Conservation (phyloP, 2,329 filamentous ascomycete species). For the Ceratocystis colombiana region DNA sequence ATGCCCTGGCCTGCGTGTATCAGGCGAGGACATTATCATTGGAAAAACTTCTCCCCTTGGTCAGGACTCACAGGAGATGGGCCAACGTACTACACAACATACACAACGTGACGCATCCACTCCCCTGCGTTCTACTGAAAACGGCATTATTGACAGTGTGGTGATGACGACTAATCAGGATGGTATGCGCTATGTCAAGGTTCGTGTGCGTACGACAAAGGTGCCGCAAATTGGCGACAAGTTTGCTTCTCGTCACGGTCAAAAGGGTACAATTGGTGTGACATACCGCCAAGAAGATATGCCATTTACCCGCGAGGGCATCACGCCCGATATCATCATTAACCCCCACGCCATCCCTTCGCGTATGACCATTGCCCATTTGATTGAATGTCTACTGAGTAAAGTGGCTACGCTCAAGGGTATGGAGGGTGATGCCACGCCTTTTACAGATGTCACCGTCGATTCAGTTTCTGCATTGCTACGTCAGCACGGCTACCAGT, state of each 20-base stretch:
- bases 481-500: constrained; percentile 85
- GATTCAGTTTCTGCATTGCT: constrained; percentile 82
- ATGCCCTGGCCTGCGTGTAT: constrained; percentile 84
- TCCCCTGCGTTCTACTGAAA: constrained; percentile 87
- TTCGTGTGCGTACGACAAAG: constrained; percentile 94
- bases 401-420: constrained; percentile 92
- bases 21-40: constrained; percentile 97
- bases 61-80: constrained; percentile 84
- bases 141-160: constrained; percentile 90
- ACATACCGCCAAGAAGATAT: constrained; percentile 97
- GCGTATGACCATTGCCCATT: constrained; percentile 99
- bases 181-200: constrained; percentile 91
- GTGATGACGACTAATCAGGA: constrained; percentile 91
- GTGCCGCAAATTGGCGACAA: constrained; percentile 98
- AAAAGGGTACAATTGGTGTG: constrained; percentile 98
- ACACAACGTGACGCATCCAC: constrained; percentile 94
- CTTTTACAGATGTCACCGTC: constrained; percentile 95
- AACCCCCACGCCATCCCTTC: constrained; percentile 99
- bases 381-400: constrained; percentile 95
- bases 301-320: constrained; percentile 88
- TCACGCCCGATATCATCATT: constrained; percentile 93
- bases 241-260: constrained; percentile 96
- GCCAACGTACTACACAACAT: constrained; percentile 80
- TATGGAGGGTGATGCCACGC: constrained; percentile 92
- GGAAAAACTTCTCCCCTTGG: constrained; percentile 95